These are phyloP conservation scores for Microcera coccophila DNA, from an alignment of 2,329 filamentous ascomycete genomes.

Conservation along the genomic window DNA sequence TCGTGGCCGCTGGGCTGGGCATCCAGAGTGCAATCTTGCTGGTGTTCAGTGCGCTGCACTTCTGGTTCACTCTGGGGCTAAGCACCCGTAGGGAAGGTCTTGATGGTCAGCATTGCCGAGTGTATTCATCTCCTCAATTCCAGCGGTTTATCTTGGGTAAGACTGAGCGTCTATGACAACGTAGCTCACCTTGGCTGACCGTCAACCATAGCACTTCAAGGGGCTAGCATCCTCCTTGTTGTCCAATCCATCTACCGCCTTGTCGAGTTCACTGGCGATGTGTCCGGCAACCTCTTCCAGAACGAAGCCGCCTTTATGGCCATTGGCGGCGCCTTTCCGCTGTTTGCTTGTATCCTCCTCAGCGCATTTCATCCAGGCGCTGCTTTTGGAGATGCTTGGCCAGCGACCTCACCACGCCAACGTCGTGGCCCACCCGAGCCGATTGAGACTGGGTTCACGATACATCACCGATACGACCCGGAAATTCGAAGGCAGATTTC, in stretches of 20 bases:
- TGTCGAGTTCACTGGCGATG: slow-evolving; percentile 36
- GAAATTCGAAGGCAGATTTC: slow-evolving; percentile 32
- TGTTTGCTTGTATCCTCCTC: slow-evolving; percentile 35
- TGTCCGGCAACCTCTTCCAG: slow-evolving; percentile 34
- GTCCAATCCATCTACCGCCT: slow-evolving; percentile 40
- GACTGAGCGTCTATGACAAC: slow-evolving; percentile 8
- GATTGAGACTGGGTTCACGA: slow-evolving; percentile 19
- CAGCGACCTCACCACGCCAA: slow-evolving; percentile 34
- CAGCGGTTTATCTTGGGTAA: slow-evolving; percentile 44
- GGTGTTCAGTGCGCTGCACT: slow-evolving; percentile 37
- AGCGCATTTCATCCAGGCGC: slow-evolving; percentile 36
- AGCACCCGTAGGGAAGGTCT: slow-evolving; percentile 35
- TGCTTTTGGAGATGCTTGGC: slow-evolving; percentile 40
- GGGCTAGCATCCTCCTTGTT: slow-evolving; percentile 36
- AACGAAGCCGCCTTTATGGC: slow-evolving; percentile 38
- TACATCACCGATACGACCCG: slow-evolving; percentile 33
- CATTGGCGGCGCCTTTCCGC: slow-evolving; percentile 39
- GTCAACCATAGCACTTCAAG: slow-evolving; percentile 33
- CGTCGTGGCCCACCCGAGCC: slow-evolving; percentile 17
- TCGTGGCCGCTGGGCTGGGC: slow-evolving; percentile 43
- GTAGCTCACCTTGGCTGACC: slow-evolving; percentile 8
- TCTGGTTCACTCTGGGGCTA: slow-evolving; percentile 40
- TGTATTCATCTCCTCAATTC: slow-evolving; percentile 43
- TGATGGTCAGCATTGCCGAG: slow-evolving; percentile 35
- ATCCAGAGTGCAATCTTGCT: slow-evolving; percentile 42